phyloP scores from a whole-genome alignment of 2,329 filamentous ascomycete genomes.

The Zymoseptoria tritici region DNA sequence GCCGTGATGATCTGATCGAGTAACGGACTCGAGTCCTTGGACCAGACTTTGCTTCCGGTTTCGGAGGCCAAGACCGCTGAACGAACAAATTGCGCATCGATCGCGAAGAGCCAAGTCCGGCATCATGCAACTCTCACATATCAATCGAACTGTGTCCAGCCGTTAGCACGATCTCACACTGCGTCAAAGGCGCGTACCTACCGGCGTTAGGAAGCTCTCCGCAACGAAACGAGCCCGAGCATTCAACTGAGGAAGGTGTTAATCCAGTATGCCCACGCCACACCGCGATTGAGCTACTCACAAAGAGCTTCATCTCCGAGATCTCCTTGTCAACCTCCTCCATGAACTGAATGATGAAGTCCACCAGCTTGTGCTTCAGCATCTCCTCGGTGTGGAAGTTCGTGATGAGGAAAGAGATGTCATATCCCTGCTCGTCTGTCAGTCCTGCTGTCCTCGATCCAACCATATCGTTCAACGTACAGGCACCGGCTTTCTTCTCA shows the following conservation, averaged over 20 bases:
- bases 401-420: conserved; percentile 97
- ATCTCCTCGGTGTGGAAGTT: conserved; percentile 99
- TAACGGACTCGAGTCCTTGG: not conserved
- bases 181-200: conserved; percentile 33
- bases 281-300: conserved; percentile 43
- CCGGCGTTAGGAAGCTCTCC: conserved; percentile 94
- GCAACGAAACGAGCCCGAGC: conserved; percentile 94
- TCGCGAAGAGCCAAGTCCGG: not conserved
- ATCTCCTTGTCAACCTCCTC: conserved; percentile 99
- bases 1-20: not conserved
- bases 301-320: conserved; percentile 99
- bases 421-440: conserved; percentile 63
- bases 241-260: conserved; percentile 61
- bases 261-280: conserved; percentile 11
- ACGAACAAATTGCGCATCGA: not conserved
- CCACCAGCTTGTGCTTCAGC: conserved; percentile 97
- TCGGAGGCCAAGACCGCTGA: not conserved
- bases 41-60: not conserved
- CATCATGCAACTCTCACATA: not conserved
- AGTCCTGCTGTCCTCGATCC: conserved; percentile 2
- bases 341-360: conserved; percentile 99
- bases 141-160: not conserved
- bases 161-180: not conserved
- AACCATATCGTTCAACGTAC: conserved; percentile 41
- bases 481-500: conserved; percentile 91